Evolutionary conservation across 768 basidiomycete species (phyloP).

Genomic region (Russula dissimulans): DNA sequence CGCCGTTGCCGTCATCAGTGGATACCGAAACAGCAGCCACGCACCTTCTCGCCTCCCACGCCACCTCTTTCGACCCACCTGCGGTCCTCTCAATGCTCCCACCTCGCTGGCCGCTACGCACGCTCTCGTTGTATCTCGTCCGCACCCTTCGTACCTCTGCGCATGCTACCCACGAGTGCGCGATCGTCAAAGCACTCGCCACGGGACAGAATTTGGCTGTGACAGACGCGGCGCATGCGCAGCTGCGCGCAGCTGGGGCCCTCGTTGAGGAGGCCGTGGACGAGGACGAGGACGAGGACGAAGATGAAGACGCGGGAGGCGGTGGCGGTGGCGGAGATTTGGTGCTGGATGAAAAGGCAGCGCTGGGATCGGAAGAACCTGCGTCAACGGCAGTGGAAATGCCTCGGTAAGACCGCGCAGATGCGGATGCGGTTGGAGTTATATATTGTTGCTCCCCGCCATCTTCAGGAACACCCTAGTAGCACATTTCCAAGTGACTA

Average conservation of each 20-base stretch:
- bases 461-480: too few species aligned
- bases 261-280: constrained; percentile 5
- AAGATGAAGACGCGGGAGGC: neutral
- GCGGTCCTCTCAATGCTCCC: constrained; percentile 67
- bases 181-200: constrained; percentile 70
- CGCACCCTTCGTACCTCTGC: neutral
- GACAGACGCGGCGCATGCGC: constrained; percentile 3
- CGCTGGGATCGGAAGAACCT: neutral
- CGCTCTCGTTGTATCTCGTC: constrained; percentile 29
- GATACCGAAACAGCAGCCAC: neutral
- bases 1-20: neutral
- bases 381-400: neutral
- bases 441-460: neutral
- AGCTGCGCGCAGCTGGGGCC: constrained; percentile 5
- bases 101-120: constrained; percentile 65
- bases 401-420: neutral
- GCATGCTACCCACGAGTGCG: constrained; percentile 59
- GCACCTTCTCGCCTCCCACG: constrained; percentile 48
- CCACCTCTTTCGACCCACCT: constrained; percentile 74
- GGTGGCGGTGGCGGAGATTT: neutral
- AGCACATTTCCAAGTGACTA: too few species aligned
- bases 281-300: neutral
- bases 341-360: constrained; percentile 10
- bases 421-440: neutral
- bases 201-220: constrained; percentile 71